Percentiles rank a stretch among this genome's conserved stretches.
phyloP scores from a whole-genome alignment of 2,329 filamentous ascomycete species.

The Fusarium sarcochroum region DNA sequence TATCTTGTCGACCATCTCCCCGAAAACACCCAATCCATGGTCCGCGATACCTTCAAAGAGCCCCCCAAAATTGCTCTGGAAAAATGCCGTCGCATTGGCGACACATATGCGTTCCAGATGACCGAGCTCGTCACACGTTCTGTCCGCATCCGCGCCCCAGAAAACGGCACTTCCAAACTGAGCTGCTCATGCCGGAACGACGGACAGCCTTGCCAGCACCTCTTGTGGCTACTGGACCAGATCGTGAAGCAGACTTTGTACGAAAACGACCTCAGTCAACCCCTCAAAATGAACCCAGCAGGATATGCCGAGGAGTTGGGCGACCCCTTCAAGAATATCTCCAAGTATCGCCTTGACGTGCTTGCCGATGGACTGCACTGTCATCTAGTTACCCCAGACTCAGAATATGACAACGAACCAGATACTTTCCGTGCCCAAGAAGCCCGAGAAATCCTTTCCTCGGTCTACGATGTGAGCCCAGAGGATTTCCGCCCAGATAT shows the following conservation, averaged over 20 bases:
- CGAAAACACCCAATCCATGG: slow-evolving; percentile 53
- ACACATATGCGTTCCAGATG: slow-evolving; percentile 69
- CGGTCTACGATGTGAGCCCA: slow-evolving; percentile 56
- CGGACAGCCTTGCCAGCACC: slow-evolving; percentile 62
- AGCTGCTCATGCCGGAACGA: slow-evolving; percentile 62
- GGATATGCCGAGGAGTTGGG: slow-evolving; percentile 64
- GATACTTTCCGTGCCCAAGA: slow-evolving; percentile 61
- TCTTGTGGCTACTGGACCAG: slow-evolving; percentile 69
- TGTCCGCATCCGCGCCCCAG: slow-evolving; percentile 62
- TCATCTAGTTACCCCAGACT: slow-evolving; percentile 55
- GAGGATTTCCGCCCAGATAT: slow-evolving; percentile 64
- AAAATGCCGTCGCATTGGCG: slow-evolving; percentile 62
- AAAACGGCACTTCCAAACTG: slow-evolving; percentile 58
- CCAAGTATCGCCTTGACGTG: slow-evolving; percentile 65
- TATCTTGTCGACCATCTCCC: slow-evolving; percentile 60
- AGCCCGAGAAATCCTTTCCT: slow-evolving; percentile 66
- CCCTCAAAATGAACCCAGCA: slow-evolving; percentile 59
- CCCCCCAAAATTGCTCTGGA: slow-evolving; percentile 65
- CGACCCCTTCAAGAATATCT: slow-evolving; percentile 64
- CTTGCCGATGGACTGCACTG: slow-evolving; percentile 68
- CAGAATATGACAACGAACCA: slow-evolving; percentile 49
- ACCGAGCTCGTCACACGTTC: slow-evolving; percentile 67
- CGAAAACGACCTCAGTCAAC: slow-evolving; percentile 53
- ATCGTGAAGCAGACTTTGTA: slow-evolving; percentile 64
- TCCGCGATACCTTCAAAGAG: slow-evolving; percentile 63